Conservation (phyloP, 2,329 filamentous ascomycete species). For the Diaporthe eres region DNA sequence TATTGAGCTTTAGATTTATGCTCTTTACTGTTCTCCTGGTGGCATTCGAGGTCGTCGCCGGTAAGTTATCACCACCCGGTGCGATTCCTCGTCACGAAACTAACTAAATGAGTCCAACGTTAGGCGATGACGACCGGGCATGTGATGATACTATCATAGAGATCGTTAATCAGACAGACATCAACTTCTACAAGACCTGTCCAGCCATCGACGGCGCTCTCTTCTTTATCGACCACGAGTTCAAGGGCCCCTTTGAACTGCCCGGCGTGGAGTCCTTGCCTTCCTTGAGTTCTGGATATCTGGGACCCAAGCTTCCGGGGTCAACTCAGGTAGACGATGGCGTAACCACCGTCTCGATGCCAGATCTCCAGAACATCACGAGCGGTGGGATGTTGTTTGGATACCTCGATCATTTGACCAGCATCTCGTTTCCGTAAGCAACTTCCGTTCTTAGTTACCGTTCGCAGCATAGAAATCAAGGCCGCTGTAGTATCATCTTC, state of each 20-base stretch:
- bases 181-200: slow-evolving; percentile 29
- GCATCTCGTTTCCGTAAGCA: slow-evolving; percentile 14
- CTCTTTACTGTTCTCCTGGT: neutral
- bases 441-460: neutral
- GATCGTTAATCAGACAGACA: neutral
- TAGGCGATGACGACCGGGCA: neutral
- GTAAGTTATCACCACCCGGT: neutral
- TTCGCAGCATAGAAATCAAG: neutral
- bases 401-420: slow-evolving; percentile 14
- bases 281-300: slow-evolving; percentile 1
- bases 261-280: slow-evolving; percentile 15
- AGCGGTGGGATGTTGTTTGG: neutral
- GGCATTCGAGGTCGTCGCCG: neutral
- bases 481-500: neutral
- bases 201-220: slow-evolving; percentile 1
- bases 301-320: neutral
- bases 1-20: neutral
- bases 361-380: slow-evolving; percentile 2
- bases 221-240: slow-evolving; percentile 15
- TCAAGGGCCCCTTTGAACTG: slow-evolving; percentile 13
- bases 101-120: neutral
- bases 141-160: slow-evolving; percentile 32
- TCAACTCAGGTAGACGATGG: slow-evolving; percentile 3
- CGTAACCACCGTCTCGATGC: slow-evolving; percentile 17
- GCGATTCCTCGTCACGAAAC: neutral